Conservation (phyloP, 2,329 filamentous ascomycete genomes). For the Ambrosiella xylebori region DNA sequence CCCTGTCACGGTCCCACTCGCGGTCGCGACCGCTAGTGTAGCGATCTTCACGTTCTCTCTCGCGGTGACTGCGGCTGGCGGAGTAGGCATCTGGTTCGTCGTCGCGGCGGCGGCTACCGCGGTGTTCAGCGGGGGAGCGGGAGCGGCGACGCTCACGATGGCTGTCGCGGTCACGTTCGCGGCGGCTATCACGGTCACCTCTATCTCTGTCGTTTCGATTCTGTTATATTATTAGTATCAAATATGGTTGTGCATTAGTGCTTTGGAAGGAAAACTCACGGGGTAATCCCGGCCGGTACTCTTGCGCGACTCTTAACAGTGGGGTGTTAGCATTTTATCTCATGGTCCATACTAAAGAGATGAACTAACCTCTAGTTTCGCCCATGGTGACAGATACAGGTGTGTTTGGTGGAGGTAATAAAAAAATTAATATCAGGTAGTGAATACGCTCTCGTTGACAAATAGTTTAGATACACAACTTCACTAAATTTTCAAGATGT, state of each 20-base stretch:
- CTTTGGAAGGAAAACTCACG: constrained; percentile 21
- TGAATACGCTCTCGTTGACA: no score
- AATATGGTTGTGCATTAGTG: neutral
- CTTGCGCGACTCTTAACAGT: constrained; percentile 30
- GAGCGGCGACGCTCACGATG: constrained; percentile 55
- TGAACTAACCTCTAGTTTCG: constrained; percentile 29
- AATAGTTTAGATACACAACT: no score
- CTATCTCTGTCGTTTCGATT: constrained; percentile 14
- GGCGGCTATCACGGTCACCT: constrained; percentile 22
- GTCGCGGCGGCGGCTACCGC: constrained; percentile 50
- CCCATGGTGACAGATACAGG: constrained; percentile 40
- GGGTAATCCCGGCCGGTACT: constrained; percentile 33
- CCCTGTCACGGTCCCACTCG: constrained; percentile 59
- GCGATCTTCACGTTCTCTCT: constrained; percentile 82
- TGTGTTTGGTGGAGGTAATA: neutral
- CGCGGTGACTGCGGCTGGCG: constrained; percentile 78
- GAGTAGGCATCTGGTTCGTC: constrained; percentile 77
- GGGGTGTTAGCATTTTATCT: neutral
- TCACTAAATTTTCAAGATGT: neutral
- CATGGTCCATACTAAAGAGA: neutral
- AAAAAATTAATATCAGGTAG: no score
- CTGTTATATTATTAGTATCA: constrained; percentile 3
- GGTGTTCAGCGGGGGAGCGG: constrained; percentile 59
- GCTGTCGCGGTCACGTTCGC: constrained; percentile 24
- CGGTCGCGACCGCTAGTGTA: constrained; percentile 55